Evolutionary conservation across 2,329 filamentous ascomycete species (phyloP).

Genomic region (Cladobotryum mycophilum): DNA sequence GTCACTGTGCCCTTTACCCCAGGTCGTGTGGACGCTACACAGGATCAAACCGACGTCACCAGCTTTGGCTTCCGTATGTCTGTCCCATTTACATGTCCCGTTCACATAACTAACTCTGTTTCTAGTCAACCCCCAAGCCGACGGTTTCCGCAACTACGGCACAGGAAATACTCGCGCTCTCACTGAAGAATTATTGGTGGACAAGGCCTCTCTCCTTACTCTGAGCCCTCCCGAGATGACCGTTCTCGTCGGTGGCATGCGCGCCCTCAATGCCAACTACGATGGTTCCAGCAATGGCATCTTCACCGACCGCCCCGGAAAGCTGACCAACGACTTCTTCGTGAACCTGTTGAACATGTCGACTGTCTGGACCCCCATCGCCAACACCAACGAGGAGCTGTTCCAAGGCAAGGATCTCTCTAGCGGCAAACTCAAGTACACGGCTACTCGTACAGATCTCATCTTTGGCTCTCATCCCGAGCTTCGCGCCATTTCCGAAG

Average conservation of each 20-base stretch:
- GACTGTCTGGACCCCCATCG: slow-evolving; percentile 50
- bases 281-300: slow-evolving; percentile 62
- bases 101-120: neutral
- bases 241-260: slow-evolving; percentile 64
- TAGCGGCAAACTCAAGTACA: slow-evolving; percentile 60
- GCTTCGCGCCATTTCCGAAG: slow-evolving; percentile 62
- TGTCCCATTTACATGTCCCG: neutral
- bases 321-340: slow-evolving; percentile 75
- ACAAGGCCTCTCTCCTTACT: slow-evolving; percentile 63
- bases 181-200: slow-evolving; percentile 64
- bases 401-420: slow-evolving; percentile 59
- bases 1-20: slow-evolving; percentile 65
- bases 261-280: slow-evolving; percentile 62
- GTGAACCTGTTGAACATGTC: slow-evolving; percentile 65
- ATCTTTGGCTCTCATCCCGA: slow-evolving; percentile 67
- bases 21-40: slow-evolving; percentile 63
- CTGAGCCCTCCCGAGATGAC: slow-evolving; percentile 65
- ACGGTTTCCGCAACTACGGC: slow-evolving; percentile 76
- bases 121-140: slow-evolving; percentile 55
- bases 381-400: slow-evolving; percentile 41
- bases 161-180: slow-evolving; percentile 52
- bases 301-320: slow-evolving; percentile 59
- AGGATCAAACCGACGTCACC: slow-evolving; percentile 62
- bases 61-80: slow-evolving; percentile 48
- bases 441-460: slow-evolving; percentile 61